Conservation (phyloP, 169 alveolate genomes). For the Plasmodium sp. region DNA sequence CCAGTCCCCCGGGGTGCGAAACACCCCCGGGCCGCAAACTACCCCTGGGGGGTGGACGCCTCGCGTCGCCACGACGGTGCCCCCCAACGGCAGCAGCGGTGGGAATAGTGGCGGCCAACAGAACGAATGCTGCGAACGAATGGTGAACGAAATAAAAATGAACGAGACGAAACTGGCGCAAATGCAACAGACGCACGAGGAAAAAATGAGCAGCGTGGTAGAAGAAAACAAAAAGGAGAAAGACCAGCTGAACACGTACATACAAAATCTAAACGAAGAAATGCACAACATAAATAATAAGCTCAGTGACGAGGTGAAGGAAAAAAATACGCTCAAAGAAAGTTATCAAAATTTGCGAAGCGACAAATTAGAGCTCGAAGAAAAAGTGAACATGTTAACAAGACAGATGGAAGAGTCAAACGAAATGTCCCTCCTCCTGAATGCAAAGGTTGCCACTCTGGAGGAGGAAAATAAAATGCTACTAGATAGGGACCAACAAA, state of each 20-base stretch:
- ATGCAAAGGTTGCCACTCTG: constrained; percentile 19
- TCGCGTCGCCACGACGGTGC: background rate
- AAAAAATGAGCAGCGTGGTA: background rate
- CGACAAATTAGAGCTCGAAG: constrained; percentile 1
- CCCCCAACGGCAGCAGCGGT: background rate
- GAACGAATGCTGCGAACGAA: background rate
- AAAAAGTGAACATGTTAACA: constrained; percentile 19
- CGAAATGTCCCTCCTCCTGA: constrained; percentile 14
- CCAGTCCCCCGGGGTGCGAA: background rate
- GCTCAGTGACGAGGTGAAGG: background rate
- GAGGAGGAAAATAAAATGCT: constrained; percentile 50
- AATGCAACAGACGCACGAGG: background rate
- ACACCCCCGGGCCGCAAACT: background rate
- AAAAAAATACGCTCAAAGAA: constrained; percentile 16
- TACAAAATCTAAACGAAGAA: constrained; percentile 30
- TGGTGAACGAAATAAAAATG: background rate
- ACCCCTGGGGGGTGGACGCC: background rate
- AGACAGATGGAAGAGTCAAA: constrained; percentile 10
- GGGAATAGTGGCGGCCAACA: background rate
- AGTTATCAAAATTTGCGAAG: background rate
- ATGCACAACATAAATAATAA: constrained; percentile 1
- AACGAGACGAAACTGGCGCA: background rate
- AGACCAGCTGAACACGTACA: background rate
- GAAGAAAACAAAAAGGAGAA: constrained; percentile 4
- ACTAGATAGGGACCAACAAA: constrained; percentile 19